Percentiles rank a stretch among this genome's conserved stretches.
Evolutionary conservation across 495 filamentous ascomycete genomes (phyloP).

Genomic region (Neurospora sp.): DNA sequence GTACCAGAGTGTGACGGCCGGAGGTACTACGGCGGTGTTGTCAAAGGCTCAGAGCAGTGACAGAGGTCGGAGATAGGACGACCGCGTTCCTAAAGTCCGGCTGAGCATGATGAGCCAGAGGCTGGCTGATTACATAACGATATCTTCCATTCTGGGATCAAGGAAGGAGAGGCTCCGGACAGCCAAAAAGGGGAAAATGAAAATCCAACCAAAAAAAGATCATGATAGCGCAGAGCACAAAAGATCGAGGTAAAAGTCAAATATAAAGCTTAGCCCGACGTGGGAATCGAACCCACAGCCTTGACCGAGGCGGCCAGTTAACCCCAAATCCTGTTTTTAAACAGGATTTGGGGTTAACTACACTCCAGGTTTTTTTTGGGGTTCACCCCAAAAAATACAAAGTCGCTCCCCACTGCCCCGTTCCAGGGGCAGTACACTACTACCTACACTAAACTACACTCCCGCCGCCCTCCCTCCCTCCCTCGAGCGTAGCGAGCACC

Average conservation of each 20-base stretch:
- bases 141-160: neutral
- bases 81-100: neutral
- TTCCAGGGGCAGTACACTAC: too few species aligned
- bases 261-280: neutral
- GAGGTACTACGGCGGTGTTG: neutral
- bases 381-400: too few species aligned
- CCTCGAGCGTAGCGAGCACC: too few species aligned
- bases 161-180: neutral
- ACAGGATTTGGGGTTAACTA: too few species aligned
- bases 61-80: neutral
- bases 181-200: neutral
- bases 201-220: neutral
- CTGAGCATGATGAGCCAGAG: neutral
- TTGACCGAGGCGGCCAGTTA: neutral
- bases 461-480: too few species aligned
- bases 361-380: too few species aligned
- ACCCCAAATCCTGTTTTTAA: too few species aligned
- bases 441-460: too few species aligned
- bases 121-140: neutral
- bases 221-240: neutral
- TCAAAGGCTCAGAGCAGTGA: neutral
- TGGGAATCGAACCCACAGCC: neutral
- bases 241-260: neutral
- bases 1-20: neutral
- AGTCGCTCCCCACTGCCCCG: too few species aligned